Conservation (phyloP, 208 protist genomes). For the Leishmania tropica region DNA sequence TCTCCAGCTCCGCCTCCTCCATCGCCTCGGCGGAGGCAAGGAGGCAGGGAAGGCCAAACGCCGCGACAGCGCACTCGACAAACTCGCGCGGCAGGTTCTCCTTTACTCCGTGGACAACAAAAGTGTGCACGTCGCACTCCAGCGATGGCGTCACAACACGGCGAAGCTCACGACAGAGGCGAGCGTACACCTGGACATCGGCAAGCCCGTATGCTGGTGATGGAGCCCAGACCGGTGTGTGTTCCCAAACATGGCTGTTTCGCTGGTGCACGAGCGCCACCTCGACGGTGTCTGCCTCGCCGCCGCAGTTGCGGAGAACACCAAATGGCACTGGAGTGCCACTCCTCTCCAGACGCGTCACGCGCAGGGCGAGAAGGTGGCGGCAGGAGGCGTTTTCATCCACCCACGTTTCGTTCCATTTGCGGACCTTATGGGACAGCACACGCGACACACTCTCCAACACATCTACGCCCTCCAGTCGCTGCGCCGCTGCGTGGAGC, state of each 20-base stretch:
- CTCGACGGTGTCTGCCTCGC: conserved; percentile 15
- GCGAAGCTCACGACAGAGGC: conserved; percentile 20
- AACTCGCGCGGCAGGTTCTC: conserved; percentile 67
- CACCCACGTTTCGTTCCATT: conserved; percentile 26
- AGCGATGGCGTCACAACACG: conserved; percentile 21
- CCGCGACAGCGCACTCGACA: conserved; percentile 39
- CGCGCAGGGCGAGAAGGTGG: conserved; percentile 49
- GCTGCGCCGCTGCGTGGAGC: conserved; percentile 18
- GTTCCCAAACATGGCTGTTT: conserved; percentile 21
- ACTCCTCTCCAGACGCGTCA: conserved; percentile 19
- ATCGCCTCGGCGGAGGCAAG: conserved; percentile 48
- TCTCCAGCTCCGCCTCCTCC: conserved; percentile 42
- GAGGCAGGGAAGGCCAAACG: conserved; percentile 45
- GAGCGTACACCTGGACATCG: conserved; percentile 11
- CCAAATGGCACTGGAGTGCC: conserved; percentile 7
- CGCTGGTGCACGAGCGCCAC: conserved; percentile 43
- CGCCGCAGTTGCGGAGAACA: conserved; percentile 5
- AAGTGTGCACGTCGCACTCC: conserved; percentile 26
- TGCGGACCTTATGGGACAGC: conserved; percentile 28
- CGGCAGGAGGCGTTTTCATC: conserved; percentile 24
- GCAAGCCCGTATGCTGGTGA: conserved; percentile 1
- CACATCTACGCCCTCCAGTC: conserved; percentile 42
- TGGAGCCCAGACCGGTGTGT: conserved; percentile 58
- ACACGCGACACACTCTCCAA: conserved; percentile 30
- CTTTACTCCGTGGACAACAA: conserved; percentile 72